These are phyloP conservation scores for Microbotryomycetes sp. DNA, from an alignment of 1,284 basidiomycete genomes.

Conservation along the genomic window DNA sequence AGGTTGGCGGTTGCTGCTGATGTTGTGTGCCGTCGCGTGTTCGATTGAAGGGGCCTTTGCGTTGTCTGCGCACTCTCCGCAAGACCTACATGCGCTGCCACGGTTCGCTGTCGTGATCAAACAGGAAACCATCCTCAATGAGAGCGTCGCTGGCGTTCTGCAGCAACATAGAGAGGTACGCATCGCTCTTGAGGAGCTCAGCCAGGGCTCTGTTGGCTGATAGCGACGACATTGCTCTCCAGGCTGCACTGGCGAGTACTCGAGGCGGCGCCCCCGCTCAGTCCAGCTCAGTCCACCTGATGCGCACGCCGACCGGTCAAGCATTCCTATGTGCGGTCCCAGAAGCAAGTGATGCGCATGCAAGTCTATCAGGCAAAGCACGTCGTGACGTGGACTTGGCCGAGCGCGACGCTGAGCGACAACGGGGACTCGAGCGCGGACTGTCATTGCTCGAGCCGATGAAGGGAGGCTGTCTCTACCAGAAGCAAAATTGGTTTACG, in stretches of 20 bases:
- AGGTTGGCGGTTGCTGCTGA: background rate
- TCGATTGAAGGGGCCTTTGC: background rate
- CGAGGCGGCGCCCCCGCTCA: background rate
- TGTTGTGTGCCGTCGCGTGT: background rate
- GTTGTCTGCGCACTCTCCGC: constrained; percentile 32
- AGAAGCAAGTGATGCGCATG: constrained; percentile 1
- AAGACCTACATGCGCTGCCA: constrained; percentile 31
- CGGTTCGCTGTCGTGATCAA: constrained; percentile 23
- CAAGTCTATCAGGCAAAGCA: background rate
- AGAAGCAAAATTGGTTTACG: constrained; percentile 70
- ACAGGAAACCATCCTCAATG: constrained; percentile 26
- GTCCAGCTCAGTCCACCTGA: constrained; percentile 9
- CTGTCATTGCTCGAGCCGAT: constrained; percentile 42
- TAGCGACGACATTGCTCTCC: background rate
- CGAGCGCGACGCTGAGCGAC: constrained; percentile 16
- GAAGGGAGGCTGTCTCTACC: constrained; percentile 45
- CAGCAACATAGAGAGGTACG: background rate
- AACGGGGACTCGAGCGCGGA: constrained; percentile 27
- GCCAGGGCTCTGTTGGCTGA: background rate
- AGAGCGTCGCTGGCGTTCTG: constrained; percentile 13
- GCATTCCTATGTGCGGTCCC: constrained; percentile 35
- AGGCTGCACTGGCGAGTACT: background rate
- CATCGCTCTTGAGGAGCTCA: background rate
- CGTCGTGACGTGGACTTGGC: constrained; percentile 10
- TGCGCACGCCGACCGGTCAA: constrained; percentile 27